Conservation (phyloP, 192 early-diverging fungal genomes). For the Coemansia sp. region DNA sequence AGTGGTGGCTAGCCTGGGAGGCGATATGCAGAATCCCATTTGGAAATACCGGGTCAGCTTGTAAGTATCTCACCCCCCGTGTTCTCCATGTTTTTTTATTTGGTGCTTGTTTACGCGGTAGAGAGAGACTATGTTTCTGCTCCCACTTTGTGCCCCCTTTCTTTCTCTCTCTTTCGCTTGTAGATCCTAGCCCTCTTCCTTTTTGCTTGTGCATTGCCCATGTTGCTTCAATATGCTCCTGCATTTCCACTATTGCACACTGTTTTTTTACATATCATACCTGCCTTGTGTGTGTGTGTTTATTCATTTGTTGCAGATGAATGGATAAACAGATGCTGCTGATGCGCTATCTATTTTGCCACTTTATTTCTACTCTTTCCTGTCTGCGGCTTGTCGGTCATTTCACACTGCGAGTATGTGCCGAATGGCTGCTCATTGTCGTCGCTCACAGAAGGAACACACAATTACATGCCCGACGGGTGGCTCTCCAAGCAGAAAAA, state of each 20-base stretch:
- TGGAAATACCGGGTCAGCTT: conserved; percentile 79
- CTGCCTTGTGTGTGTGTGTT: conserved; percentile 4
- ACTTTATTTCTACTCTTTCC: too few relatives aligned
- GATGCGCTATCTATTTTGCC: too few relatives aligned
- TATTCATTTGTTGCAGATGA: too few relatives aligned
- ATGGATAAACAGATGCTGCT: too few relatives aligned
- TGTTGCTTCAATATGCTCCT: not conserved
- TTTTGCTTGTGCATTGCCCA: not conserved
- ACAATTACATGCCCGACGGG: too few relatives aligned
- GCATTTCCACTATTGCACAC: not conserved
- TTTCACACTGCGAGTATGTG: too few relatives aligned
- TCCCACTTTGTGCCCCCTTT: not conserved
- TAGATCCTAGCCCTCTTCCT: not conserved
- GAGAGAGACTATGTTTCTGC: too few relatives aligned
- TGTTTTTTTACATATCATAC: not conserved
- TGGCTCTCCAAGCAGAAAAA: too few relatives aligned
- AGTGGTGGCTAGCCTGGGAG: conserved; percentile 75
- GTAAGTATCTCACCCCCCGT: conserved; percentile 51
- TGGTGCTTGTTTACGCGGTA: too few relatives aligned
- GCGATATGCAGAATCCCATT: conserved; percentile 67
- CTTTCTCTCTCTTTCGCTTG: not conserved
- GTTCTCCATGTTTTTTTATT: not conserved
- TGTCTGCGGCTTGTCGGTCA: too few relatives aligned
- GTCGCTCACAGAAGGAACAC: too few relatives aligned
- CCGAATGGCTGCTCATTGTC: too few relatives aligned